Conservation (phyloP, 305 asterid genomes). For the Fraxinus xanthoxyloides region DNA sequence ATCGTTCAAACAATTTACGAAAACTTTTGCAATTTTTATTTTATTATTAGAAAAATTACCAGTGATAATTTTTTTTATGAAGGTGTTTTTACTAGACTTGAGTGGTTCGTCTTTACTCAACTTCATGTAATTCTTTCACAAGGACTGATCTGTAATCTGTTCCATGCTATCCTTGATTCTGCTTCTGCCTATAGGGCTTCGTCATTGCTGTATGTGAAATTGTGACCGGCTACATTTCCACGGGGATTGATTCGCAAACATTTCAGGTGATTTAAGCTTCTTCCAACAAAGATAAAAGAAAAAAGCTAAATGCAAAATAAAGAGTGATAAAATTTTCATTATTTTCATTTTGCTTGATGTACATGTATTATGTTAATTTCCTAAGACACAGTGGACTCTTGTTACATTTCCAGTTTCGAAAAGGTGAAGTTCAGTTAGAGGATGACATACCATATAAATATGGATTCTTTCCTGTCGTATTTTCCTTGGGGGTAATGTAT, state of each 20-base stretch:
- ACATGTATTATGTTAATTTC: background rate
- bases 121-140: background rate
- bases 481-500: conserved; percentile 91
- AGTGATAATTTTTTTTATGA: background rate
- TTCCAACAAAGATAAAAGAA: background rate
- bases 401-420: conserved; percentile 52
- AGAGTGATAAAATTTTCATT: background rate
- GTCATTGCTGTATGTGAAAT: conserved; percentile 73
- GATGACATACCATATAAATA: conserved; percentile 79
- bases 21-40: background rate
- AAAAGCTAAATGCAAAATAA: background rate
- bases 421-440: conserved; percentile 39
- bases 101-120: background rate
- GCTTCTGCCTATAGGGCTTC: conserved; percentile 49
- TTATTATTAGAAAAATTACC: background rate
- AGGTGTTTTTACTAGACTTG: background rate
- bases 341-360: background rate
- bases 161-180: background rate
- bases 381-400: background rate
- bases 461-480: conserved; percentile 83
- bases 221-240: conserved; percentile 87
- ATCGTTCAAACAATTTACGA: background rate
- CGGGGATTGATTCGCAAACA: conserved; percentile 85
- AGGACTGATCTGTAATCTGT: background rate
- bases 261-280: conserved; percentile 59